Evolutionary conservation across 352 stramenopile species (phyloP).

Genomic region (Globisporangium ultimum): DNA sequence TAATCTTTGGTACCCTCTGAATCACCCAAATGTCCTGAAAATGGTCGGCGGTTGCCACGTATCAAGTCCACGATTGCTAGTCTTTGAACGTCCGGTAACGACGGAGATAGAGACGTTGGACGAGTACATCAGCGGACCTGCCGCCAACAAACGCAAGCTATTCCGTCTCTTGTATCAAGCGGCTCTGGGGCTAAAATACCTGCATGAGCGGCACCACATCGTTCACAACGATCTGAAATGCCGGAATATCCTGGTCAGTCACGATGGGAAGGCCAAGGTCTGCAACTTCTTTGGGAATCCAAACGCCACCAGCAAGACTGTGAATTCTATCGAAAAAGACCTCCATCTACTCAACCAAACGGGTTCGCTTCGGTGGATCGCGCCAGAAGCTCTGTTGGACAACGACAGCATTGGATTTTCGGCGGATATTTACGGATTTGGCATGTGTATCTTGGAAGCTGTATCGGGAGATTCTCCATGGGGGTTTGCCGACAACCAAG

Average conservation of each 20-base stretch:
- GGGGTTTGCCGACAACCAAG: conserved; percentile 43
- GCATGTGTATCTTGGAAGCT: conserved; percentile 63
- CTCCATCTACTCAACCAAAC: neutral
- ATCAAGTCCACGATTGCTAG: conserved; percentile 40
- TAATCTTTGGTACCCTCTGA: conserved; percentile 32
- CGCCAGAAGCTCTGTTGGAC: conserved; percentile 37
- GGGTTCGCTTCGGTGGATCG: conserved; percentile 45
- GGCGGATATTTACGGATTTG: conserved; percentile 61
- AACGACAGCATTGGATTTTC: conserved; percentile 5
- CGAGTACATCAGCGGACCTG: conserved; percentile 43
- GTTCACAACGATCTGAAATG: conserved; percentile 54
- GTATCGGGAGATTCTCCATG: conserved; percentile 57
- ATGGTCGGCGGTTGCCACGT: conserved; percentile 54
- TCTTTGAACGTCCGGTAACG: conserved; percentile 34
- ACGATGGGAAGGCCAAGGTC: conserved; percentile 54
- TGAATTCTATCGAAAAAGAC: neutral
- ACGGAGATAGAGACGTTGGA: conserved; percentile 40
- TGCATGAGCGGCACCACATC: conserved; percentile 41
- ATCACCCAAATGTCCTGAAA: conserved; percentile 51
- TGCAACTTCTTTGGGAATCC: conserved; percentile 20
- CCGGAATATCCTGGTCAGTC: conserved; percentile 52
- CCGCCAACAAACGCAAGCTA: conserved; percentile 32
- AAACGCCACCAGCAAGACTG: neutral
- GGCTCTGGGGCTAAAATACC: conserved; percentile 44
- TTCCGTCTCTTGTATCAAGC: conserved; percentile 46